Base-by-base conservation (phyloP, 1,139 yeast genomes). In the Pichia inconspicua region DNA sequence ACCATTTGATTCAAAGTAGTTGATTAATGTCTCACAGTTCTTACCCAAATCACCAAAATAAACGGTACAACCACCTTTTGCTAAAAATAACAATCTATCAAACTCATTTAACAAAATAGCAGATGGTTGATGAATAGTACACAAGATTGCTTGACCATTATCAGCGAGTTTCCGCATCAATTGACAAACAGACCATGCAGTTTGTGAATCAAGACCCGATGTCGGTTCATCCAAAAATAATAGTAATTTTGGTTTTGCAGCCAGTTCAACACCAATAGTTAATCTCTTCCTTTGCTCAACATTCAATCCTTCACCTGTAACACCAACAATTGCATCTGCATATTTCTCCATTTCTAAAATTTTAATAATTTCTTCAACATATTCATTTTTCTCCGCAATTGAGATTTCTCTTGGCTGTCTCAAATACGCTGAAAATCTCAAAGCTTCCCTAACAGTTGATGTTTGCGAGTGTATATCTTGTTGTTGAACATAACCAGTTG, bases 31-130 rank as follows among this genome's bases (percentile, higher is more conserved):
- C 12, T 59, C 45, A 49, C 84, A 78, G 56, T 63, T 38, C 72
- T 71, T 52, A 66, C 86, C 86, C 56, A 80, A 77, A 55, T 80
- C 83, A 53, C 86, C 86, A 63, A 80, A 80, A 62, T 81, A 81
- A 38, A 80, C 85, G 53, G 84, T 80, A 62, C 75, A 68, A 55
- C 86, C 87, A 57, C 82, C 82, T 53, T 70, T 72, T 54, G 72
- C 71, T 57, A 77, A 65, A 47, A 77, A 61, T 50, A 77, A 62
- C 48, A 77, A 65, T 53, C 78, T 68, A 54, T 77, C 82, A 57
- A 77, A 77, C 53, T 72, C 73, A 54, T 76, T 77, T 53, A 77
- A 74, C 50, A 77, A 62, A 17, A 78, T 73, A 36, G 82, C 80
- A 30, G 81, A 76, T 52, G 82, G 82, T 63, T 77, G 82, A 63